Percentiles rank a stretch among this genome's conserved stretches.
Evolutionary conservation across 1,139 yeast genomes (phyloP).

Genomic region (Hemisphaericaspora xylofermentans): DNA sequence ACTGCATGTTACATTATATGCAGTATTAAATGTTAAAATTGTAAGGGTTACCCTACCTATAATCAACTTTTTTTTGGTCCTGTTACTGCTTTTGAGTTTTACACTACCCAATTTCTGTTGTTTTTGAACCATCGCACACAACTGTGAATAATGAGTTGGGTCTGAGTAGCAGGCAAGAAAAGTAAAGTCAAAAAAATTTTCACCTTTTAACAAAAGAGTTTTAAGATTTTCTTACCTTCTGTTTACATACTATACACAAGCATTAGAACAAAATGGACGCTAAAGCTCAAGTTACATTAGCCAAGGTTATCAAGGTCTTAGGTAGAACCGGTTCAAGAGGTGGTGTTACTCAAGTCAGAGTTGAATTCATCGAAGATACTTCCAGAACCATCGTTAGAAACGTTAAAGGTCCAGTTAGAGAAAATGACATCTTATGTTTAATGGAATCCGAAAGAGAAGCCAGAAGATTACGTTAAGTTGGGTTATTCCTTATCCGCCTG

Average conservation of each 20-base stretch:
- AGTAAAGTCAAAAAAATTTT: neutral
- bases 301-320: slow-evolving; percentile 98
- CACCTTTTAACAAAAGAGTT: neutral
- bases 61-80: neutral
- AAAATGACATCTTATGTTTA: slow-evolving; percentile 96
- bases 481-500: neutral
- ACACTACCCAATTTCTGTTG: neutral
- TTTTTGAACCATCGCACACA: neutral
- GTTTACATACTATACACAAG: neutral
- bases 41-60: neutral
- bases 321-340: slow-evolving; percentile 99
- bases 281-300: slow-evolving; percentile 97
- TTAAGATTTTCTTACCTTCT: neutral
- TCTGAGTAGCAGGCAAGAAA: too few species aligned
- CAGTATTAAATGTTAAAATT: neutral
- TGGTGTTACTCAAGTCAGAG: slow-evolving; percentile 99
- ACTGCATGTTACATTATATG: neutral
- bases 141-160: too few species aligned
- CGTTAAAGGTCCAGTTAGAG: slow-evolving; percentile 99
- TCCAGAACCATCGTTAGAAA: slow-evolving; percentile 99
- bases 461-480: slow-evolving; percentile 58
- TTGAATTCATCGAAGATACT: slow-evolving; percentile 97
- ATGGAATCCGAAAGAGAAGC: slow-evolving; percentile 99
- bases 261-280: slow-evolving; percentile 48
- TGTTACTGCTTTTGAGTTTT: neutral